Evolutionary conservation across 192 early-diverging fungal genomes (phyloP), one percentile per base, ranked within the genome.

Genomic region (Coemansia sp.): DNA sequence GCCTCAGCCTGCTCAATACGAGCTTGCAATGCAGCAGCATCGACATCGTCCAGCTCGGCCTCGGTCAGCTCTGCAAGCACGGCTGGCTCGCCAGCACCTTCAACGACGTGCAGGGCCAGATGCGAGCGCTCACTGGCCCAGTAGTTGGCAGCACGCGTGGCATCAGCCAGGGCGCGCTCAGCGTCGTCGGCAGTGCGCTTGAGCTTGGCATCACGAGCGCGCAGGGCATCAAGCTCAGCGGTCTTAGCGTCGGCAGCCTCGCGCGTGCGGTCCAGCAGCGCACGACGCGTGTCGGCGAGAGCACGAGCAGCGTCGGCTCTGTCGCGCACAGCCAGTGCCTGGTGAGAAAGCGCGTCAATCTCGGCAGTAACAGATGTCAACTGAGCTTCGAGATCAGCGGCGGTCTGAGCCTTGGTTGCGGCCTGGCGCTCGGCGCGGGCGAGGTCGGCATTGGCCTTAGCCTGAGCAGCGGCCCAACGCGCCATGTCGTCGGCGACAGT

Each of bases 1-100:
- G 90, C 91, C 84, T 94, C 88, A 1, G 94, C 70, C 59, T 84
- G 80, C 16, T 89, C 85, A 62, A 98, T 93, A 16, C 91, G 88
- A 6, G 77, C 77, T 58, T 92, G 86, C 32, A 97, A 74, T 1
- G 72, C 68, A n/a, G 88, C 77, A 32, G 89, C 86, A 61, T 92
- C 88, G 21, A 95, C 73, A 52, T 78, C 84, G 0, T 79, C 86
- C 39, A 96, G 72, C 53, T 92, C 88, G 5, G 90, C 88, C 8
- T 84, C 80, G 1, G 87, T 70, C 49, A 87, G 91, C 23, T 78
- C 72, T 17, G 78, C 79, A 10, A 96, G 77, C 17, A 66, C 35
- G 3, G 58, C 38, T 17, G 65, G 37, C 37, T 19, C 26, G 26
- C 17, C 61, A 4, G 26, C 64, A 13, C 13, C 17, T 1, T 72